Base-by-base conservation (phyloP, 2,329 filamentous ascomycete species). In the Zelopaecilomyces penicillatus region DNA sequence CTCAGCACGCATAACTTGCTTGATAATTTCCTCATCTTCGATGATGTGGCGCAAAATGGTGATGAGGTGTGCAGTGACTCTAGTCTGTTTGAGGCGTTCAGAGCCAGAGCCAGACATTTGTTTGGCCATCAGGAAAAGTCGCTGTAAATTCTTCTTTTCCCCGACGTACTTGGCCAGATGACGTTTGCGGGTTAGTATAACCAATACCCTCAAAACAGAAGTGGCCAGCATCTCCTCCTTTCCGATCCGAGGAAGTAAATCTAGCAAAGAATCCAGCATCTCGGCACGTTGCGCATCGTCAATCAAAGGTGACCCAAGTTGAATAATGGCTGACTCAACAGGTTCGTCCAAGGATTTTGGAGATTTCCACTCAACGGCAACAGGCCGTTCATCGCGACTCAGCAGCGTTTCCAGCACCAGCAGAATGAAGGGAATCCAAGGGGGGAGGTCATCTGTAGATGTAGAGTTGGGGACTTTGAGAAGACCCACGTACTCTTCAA, bases 81-180 rank as follows among this genome's bases (percentile, higher is more conserved):
- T 70, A 2, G 68, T 71, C 35, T 75, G 71, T 49, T 68, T 73
- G 7, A 98, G 75, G 44, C 83, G 83, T 44, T 85, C 78, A 30
- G 88, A 86, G 5, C 86, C 85, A 30, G 82, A 76, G 28, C 85
- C 86, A 19, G 87, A 83, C 47, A 97, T 78, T 62, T 97, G 91
- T 63, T 94, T 95, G 46, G 91, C 82, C 87, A 97, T 95, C 42
- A 96, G 78, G 64, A 98, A 97, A 26, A 98, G 71, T 29, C 88
- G 79, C 58, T 93, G 87, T 40, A 98, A 73, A 55, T 95, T 94
- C 59, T 83, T 85, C 68, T 89, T 95, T 60, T 95, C 85, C 5
- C 87, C 87, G 39, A 97, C 75, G 37, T 76, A 71, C 51, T 80
- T 76, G 2, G 93, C 90, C 49, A 94, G 74, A 10, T 78, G 71